phyloP scores from a whole-genome alignment of 2,329 filamentous ascomycete species.

The Trematosphaeria pertusa region DNA sequence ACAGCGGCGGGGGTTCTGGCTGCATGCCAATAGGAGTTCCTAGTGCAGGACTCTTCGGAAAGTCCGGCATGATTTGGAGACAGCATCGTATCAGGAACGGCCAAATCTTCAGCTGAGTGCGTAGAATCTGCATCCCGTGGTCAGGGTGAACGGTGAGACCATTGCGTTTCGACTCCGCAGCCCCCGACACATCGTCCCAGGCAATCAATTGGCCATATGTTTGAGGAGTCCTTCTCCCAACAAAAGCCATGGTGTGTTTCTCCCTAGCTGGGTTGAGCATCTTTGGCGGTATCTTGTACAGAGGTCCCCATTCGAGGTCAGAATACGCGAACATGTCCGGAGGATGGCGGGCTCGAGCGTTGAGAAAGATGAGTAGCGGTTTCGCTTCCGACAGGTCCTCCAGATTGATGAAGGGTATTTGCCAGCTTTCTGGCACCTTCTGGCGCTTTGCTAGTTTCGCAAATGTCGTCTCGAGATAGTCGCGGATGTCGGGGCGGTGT shows the following conservation, averaged over 20 bases:
- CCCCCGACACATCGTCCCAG: neutral
- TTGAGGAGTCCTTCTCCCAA: neutral
- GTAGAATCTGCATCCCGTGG: neutral
- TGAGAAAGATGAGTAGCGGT: slow-evolving; percentile 58
- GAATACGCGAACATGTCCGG: slow-evolving; percentile 58
- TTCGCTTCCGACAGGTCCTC: slow-evolving; percentile 60
- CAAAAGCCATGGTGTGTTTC: neutral
- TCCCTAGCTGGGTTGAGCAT: neutral
- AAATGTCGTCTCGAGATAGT: neutral
- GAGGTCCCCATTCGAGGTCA: slow-evolving; percentile 48
- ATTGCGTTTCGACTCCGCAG: neutral
- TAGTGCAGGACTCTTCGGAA: too few species aligned
- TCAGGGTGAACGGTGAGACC: neutral
- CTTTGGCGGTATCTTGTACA: slow-evolving; percentile 26
- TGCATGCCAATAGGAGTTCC: too few species aligned
- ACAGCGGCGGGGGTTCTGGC: too few species aligned
- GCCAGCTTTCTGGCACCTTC: neutral
- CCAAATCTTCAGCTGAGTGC: neutral
- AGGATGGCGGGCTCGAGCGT: slow-evolving; percentile 56
- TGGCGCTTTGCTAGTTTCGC: too few species aligned
- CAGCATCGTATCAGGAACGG: too few species aligned
- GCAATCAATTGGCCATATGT: slow-evolving; percentile 45
- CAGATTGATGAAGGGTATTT: slow-evolving; percentile 61
- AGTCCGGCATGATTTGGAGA: too few species aligned
- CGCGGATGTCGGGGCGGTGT: neutral